Percentiles rank a stretch among this genome's conserved stretches.
Evolutionary conservation across 139 green algal species (phyloP).

Genomic region (Desmodesmus armatus): DNA sequence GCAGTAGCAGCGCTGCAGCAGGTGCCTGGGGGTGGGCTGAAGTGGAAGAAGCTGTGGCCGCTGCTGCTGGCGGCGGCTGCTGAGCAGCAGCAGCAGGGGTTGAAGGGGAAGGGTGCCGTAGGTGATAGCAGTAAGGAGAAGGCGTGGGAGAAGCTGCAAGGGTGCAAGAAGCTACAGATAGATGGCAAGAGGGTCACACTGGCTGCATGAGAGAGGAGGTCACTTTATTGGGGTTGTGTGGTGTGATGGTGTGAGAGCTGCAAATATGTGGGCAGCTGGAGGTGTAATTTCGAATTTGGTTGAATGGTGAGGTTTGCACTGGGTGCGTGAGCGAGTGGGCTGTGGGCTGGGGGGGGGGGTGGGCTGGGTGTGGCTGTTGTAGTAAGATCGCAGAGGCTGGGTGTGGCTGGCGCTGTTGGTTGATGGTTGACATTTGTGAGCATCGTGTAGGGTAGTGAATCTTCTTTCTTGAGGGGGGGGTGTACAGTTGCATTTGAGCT

Average conservation of each 20-base stretch:
- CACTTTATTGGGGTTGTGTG: no score
- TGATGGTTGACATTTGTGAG: not conserved
- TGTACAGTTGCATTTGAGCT: no score
- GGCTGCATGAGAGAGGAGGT: slow-evolving; percentile 2
- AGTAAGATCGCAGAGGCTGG: not conserved
- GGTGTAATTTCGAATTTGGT: not conserved
- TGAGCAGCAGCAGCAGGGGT: slow-evolving; percentile 10
- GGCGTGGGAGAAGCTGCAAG: slow-evolving; percentile 13
- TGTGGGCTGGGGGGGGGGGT: not conserved
- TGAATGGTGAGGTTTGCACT: not conserved
- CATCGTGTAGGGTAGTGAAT: not conserved
- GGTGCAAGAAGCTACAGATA: slow-evolving; percentile 14
- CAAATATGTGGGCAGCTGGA: not conserved
- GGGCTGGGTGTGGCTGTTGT: not conserved
- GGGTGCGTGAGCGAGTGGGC: not conserved
- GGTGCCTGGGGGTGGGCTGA: slow-evolving; percentile 2
- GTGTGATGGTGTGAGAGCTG: no score
- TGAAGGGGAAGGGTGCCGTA: not conserved
- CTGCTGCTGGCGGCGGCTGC: not conserved
- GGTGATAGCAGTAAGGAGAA: not conserved
- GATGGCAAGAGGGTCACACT: slow-evolving; percentile 14
- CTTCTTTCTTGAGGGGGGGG: no score
- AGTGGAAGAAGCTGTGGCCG: slow-evolving; percentile 38
- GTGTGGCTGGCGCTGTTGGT: not conserved
- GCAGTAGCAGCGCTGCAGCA: slow-evolving; percentile 7